A percentile compares a stretch with the other conserved stretches of the same genome.
phyloP scores from a whole-genome alignment of 2,329 filamentous ascomycete genomes.

The Albophoma yamanashiensis region DNA sequence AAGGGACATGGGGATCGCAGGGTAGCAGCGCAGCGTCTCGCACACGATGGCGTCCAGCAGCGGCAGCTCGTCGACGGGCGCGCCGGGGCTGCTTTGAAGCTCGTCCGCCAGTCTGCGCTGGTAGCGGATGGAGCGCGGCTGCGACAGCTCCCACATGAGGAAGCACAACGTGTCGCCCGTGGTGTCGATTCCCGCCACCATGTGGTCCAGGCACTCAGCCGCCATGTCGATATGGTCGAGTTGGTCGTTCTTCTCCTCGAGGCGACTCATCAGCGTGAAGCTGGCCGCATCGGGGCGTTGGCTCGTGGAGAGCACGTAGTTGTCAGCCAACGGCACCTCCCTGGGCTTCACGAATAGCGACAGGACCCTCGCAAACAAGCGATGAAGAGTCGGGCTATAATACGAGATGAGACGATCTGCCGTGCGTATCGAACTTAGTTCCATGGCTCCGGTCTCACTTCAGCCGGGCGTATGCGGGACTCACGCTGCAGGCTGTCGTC shows the following conservation, averaged over 20 bases:
- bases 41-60: conserved; percentile 54
- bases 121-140: conserved; percentile 38
- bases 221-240: conserved; percentile 46
- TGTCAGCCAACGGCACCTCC: conserved; percentile 46
- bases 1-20: conserved; percentile 57
- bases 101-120: conserved; percentile 45
- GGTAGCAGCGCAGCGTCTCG: conserved; percentile 52
- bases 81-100: conserved; percentile 27
- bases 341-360: conserved; percentile 41
- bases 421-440: neutral
- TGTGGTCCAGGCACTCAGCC: conserved; percentile 61
- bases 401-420: conserved; percentile 48
- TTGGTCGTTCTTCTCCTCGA: conserved; percentile 37
- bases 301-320: conserved; percentile 44
- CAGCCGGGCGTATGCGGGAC: conserved; percentile 9
- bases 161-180: conserved; percentile 61
- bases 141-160: conserved; percentile 60
- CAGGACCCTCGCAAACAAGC: conserved; percentile 33
- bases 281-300: conserved; percentile 32
- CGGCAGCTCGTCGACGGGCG: conserved; percentile 36
- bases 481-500: conserved; percentile 57
- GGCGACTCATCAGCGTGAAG: conserved; percentile 48
- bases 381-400: conserved; percentile 43
- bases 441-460: no score
- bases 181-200: conserved; percentile 63